A percentile compares a stretch with the other conserved stretches of the same genome.
Evolutionary conservation across 1,284 basidiomycete genomes (phyloP).

Genomic region (Tilletia horrida): DNA sequence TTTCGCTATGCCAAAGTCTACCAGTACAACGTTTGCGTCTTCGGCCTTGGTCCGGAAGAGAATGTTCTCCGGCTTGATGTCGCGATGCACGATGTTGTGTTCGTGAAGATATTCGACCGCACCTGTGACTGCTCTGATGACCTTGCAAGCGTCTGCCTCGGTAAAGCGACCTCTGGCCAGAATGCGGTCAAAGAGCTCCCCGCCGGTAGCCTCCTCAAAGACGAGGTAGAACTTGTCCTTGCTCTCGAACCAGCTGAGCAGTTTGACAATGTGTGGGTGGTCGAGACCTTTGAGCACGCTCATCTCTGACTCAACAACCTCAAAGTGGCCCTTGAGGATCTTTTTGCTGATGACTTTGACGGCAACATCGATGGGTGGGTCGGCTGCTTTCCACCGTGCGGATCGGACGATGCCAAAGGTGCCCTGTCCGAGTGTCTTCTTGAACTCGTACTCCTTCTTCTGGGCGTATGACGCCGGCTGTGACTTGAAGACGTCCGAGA

Average conservation of each 20-base stretch:
- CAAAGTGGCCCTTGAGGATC: constrained; percentile 47
- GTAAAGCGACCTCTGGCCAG: constrained; percentile 49
- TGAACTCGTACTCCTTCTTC: constrained; percentile 54
- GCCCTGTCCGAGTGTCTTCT: constrained; percentile 51
- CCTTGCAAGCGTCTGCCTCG: constrained; percentile 52
- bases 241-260: constrained; percentile 55
- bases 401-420: constrained; percentile 50
- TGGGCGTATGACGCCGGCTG: constrained; percentile 47
- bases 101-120: constrained; percentile 52
- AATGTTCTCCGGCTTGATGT: constrained; percentile 74
- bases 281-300: constrained; percentile 51
- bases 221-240: constrained; percentile 55
- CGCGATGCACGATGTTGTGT: constrained; percentile 51
- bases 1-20: constrained; percentile 78
- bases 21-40: constrained; percentile 59
- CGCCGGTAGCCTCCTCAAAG: constrained; percentile 56
- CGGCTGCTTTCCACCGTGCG: constrained; percentile 38
- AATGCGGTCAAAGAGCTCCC: constrained; percentile 56
- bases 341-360: constrained; percentile 54
- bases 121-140: constrained; percentile 45
- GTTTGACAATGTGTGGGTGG: constrained; percentile 61
- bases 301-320: constrained; percentile 52
- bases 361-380: constrained; percentile 46
- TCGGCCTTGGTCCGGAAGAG: constrained; percentile 72
- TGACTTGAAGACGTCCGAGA: constrained; percentile 16